phyloP scores from a whole-genome alignment of 2,329 filamentous ascomycete genomes.

The Lecanosticta acicola region DNA sequence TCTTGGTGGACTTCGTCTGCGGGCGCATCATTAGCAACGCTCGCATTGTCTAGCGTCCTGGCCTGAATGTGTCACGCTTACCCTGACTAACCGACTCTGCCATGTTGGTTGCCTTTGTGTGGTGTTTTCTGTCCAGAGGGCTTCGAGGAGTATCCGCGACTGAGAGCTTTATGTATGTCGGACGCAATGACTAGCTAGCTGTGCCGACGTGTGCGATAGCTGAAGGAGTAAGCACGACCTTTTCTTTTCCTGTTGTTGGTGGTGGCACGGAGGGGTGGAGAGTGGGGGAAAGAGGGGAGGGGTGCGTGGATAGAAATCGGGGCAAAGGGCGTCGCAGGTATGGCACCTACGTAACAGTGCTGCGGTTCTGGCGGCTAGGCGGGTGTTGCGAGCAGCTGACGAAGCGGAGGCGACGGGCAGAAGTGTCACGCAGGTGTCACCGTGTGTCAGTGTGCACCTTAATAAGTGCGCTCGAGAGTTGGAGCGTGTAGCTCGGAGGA shows the following conservation, averaged over 20 bases:
- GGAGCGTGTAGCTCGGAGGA: too few relatives aligned
- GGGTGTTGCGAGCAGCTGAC: not conserved
- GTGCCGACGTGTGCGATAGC: not conserved
- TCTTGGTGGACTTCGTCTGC: constrained; percentile 16
- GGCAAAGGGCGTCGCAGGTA: not conserved
- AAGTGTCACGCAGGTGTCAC: too few relatives aligned
- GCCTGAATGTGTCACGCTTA: not conserved
- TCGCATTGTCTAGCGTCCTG: not conserved
- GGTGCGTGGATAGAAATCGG: not conserved
- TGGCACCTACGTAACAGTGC: constrained; percentile 2
- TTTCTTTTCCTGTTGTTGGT: too few relatives aligned
- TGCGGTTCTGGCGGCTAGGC: not conserved
- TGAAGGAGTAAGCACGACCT: not conserved
- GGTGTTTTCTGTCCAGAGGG: not conserved
- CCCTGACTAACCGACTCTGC: not conserved
- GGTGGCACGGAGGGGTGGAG: not conserved
- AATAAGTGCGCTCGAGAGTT: too few relatives aligned
- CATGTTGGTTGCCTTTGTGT: not conserved
- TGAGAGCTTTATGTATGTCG: not conserved
- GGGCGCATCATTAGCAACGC: not conserved
- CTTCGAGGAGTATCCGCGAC: not conserved
- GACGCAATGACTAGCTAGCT: not conserved
- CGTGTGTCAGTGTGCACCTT: too few relatives aligned
- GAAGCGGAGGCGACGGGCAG: too few relatives aligned
- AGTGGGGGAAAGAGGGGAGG: not conserved